Conservation (phyloP, 768 basidiomycete species). For the Termitomyces sp. region DNA sequence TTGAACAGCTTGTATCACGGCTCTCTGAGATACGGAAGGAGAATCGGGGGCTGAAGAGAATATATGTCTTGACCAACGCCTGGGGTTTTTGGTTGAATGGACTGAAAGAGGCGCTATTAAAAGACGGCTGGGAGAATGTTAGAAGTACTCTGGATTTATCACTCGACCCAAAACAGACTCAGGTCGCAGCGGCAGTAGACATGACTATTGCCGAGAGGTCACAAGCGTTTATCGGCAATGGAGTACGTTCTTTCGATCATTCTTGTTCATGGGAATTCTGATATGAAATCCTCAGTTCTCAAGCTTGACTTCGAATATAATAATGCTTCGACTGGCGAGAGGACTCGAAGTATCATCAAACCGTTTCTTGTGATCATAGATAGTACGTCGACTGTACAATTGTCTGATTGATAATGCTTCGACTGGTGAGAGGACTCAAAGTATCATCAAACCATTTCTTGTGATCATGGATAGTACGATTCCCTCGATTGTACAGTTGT, state of each 20-base stretch:
- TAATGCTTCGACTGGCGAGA: conserved; percentile 38
- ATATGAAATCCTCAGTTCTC: conserved; percentile 30
- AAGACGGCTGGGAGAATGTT: conserved; percentile 48
- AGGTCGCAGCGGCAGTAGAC: conserved; percentile 49
- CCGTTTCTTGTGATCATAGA: conserved; percentile 31
- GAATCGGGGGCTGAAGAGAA: conserved; percentile 18
- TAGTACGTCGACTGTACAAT: neutral
- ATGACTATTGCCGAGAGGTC: conserved; percentile 55
- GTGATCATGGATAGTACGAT: conserved; percentile 16
- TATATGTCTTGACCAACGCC: conserved; percentile 43
- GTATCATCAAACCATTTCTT: conserved; percentile 33
- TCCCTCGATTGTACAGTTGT: neutral
- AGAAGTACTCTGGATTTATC: conserved; percentile 33
- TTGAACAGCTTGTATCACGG: conserved; percentile 29
- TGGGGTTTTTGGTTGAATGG: conserved; percentile 36
- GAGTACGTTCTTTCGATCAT: conserved; percentile 32
- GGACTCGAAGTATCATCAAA: conserved; percentile 33
- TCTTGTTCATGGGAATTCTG: neutral
- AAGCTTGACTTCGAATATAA: conserved; percentile 43
- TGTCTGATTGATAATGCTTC: conserved; percentile 27
- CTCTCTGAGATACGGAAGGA: conserved; percentile 24
- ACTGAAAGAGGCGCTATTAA: conserved; percentile 28
- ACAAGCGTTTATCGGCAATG: conserved; percentile 58
- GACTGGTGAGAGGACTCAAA: conserved; percentile 37
- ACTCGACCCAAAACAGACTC: conserved; percentile 38